Evolutionary conservation across 805 yeast genomes (phyloP), one percentile per base, ranked within the genome.

Genomic region (Isabelozyma gotoi): DNA sequence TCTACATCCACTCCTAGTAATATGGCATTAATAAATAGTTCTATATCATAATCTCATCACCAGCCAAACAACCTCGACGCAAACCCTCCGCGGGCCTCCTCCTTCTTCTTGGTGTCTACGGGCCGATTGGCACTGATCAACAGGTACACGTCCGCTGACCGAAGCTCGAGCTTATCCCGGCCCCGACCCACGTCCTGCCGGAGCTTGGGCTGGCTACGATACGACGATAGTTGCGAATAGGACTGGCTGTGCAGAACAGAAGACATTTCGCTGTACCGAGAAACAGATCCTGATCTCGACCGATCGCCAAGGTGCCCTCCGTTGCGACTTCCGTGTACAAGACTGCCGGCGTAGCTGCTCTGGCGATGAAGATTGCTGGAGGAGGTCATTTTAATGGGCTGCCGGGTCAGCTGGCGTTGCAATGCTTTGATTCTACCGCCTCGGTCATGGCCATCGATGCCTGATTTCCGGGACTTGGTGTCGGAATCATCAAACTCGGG

Each of bases 51-150:
- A 33, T n/a, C 18, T 16, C 10, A 14, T 48, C 40, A 70, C 76
- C 76, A 71, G 5, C 75, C 75, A 52, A 71, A 70, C 8, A 71
- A 48, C 36, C 69, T 50, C 2, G 63, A 38, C n/a, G n/a, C n/a
- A 63, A 50, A 6, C 64, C 24, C 31, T 32, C 20, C 35, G 14
- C 43, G 20, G 8, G 10, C 29, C 29, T 19, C 39, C 27, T 24
- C 14, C 24, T 29, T 11, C 33, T 39, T 44, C 17, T 33, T 21
- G 29, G 29, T 34, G 8, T 7, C 7, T 34, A 10, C 21, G 19
- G 36, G n/a, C n/a, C n/a, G n/a, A n/a, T 38, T 43, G 20, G 40
- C 15, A 40, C 39, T 43, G 8, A 51, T 21, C 35, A 50, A 33
- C 14, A 39, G 42, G 33, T 47, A 50, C 6, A 53, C 53, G 15